These are phyloP conservation scores for Uromyces viciae-fabae DNA, from an alignment of 1,284 basidiomycete genomes.

Conservation along the genomic window DNA sequence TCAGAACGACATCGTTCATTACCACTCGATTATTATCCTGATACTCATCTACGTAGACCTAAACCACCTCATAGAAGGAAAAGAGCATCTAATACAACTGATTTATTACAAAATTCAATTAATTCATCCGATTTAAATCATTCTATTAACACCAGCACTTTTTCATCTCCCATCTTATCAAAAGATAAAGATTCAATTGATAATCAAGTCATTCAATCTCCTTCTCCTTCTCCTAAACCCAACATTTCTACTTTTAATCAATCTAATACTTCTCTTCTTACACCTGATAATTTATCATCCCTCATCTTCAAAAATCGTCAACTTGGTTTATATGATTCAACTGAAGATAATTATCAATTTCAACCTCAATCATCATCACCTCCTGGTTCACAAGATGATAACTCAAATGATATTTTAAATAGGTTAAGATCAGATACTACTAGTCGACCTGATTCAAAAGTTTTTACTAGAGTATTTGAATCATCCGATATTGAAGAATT, in stretches of 20 bases:
- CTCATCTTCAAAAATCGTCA: conserved; percentile 30
- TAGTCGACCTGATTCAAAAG: not conserved
- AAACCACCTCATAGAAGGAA: conserved; percentile 24
- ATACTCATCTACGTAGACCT: not conserved
- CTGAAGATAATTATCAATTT: not conserved
- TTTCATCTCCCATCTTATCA: not conserved
- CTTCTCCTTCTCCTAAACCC: not conserved
- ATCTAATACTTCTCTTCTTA: conserved; percentile 14
- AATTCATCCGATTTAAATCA: too few relatives aligned
- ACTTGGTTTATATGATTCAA: conserved; percentile 20
- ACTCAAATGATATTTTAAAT: not conserved
- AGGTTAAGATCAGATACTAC: not conserved
- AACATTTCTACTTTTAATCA: not conserved
- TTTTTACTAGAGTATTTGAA: conserved; percentile 27
- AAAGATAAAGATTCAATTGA: not conserved
- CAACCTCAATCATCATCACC: not conserved
- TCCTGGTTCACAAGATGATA: not conserved
- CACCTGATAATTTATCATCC: conserved; percentile 17
- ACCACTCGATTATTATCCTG: not conserved
- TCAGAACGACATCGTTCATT: conserved; percentile 1
- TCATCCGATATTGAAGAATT: too few relatives aligned
- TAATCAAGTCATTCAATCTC: not conserved
- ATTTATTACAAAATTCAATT: not conserved
- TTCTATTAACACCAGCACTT: not conserved
- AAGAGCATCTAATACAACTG: not conserved